These are phyloP conservation scores for Thozetella sp. DNA, from an alignment of 495 filamentous ascomycete genomes.

Conservation along the genomic window DNA sequence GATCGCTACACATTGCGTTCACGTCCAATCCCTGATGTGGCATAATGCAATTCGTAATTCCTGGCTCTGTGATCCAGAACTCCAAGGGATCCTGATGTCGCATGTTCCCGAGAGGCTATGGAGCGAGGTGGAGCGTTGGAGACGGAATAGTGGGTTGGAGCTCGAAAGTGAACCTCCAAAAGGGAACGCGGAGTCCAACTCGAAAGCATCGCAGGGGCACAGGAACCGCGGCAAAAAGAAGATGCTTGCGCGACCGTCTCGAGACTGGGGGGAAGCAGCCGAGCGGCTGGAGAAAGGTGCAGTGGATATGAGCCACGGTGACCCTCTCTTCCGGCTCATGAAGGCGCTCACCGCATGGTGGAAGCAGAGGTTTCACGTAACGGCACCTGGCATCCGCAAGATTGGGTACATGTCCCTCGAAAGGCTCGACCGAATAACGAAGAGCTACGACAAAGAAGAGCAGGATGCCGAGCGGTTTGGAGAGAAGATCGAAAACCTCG, in stretches of 20 bases:
- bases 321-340: conserved; percentile 81
- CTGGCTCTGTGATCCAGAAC: conserved; percentile 79
- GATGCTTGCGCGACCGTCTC: conserved; percentile 46
- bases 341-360: conserved; percentile 79
- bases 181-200: background rate
- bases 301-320: conserved; percentile 73
- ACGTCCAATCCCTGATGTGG: conserved; percentile 86
- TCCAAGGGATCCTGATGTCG: conserved; percentile 75
- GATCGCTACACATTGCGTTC: conserved; percentile 78
- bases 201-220: conserved; percentile 24
- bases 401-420: conserved; percentile 78
- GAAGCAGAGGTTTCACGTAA: conserved; percentile 81
- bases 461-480: conserved; percentile 68
- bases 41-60: conserved; percentile 86
- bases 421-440: conserved; percentile 67
- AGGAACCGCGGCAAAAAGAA: conserved; percentile 33
- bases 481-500: conserved; percentile 66
- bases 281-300: conserved; percentile 68
- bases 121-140: conserved; percentile 78
- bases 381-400: conserved; percentile 82
- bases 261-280: conserved; percentile 76
- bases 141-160: conserved; percentile 63
- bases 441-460: conserved; percentile 61
- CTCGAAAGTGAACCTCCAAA: conserved; percentile 14
- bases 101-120: conserved; percentile 66